phyloP scores from a whole-genome alignment of 1,284 basidiomycete species.

The Microbotryum lychnidis-dioicae region DNA sequence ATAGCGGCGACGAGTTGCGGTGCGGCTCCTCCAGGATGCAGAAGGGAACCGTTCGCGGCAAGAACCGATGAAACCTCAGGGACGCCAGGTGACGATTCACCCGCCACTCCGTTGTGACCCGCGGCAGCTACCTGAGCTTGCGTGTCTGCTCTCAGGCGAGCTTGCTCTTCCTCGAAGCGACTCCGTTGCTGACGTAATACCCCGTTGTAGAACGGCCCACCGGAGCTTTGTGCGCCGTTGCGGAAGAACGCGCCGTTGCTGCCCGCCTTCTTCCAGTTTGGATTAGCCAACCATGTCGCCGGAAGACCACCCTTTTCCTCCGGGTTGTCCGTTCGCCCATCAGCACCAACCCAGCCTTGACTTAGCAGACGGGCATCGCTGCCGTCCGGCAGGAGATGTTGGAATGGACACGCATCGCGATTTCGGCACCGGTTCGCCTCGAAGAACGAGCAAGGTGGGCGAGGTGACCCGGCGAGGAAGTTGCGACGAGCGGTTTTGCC shows the following conservation, averaged over 20 bases:
- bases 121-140: not conserved
- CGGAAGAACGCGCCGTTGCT: too few relatives aligned
- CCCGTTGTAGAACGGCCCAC: too few relatives aligned
- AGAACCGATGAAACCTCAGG: not conserved
- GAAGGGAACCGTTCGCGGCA: not conserved
- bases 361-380: slow-evolving; percentile 26
- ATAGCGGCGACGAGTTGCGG: slow-evolving; percentile 30
- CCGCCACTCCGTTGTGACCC: too few relatives aligned
- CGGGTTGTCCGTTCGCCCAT: slow-evolving; percentile 24
- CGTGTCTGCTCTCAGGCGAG: not conserved
- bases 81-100: not conserved
- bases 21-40: not conserved
- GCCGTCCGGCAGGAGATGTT: slow-evolving; percentile 29
- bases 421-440: slow-evolving; percentile 32
- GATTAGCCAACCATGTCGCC: slow-evolving; percentile 18
- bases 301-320: slow-evolving; percentile 28
- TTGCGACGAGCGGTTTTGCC: not conserved
- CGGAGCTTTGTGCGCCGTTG: too few relatives aligned
- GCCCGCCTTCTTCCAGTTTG: not conserved
- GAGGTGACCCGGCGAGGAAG: slow-evolving; percentile 9
- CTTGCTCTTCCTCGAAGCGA: not conserved
- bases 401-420: slow-evolving; percentile 30
- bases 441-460: slow-evolving; percentile 33
- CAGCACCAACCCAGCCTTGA: slow-evolving; percentile 21
- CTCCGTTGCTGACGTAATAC: not conserved